These are phyloP conservation scores for Zizania latifolia DNA, from an alignment of 176 grass and related monocot species.

Conservation along the genomic window DNA sequence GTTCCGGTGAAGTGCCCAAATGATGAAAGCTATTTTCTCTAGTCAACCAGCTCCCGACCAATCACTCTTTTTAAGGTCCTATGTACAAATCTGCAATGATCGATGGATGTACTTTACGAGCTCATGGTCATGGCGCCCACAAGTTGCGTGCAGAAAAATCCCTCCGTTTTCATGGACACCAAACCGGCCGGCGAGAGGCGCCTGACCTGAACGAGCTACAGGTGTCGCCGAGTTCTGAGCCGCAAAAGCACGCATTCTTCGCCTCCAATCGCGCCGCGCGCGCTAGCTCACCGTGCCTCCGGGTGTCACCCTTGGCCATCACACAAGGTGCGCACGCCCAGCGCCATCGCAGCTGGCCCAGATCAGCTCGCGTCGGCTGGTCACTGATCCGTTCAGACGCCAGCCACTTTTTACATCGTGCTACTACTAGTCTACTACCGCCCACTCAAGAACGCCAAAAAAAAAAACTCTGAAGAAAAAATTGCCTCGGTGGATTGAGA, in stretches of 20 bases:
- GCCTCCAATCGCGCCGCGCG: not conserved
- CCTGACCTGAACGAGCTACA: not conserved
- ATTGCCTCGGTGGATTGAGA: too few relatives aligned
- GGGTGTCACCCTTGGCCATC: slow-evolving; percentile 23
- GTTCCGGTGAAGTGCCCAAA: not conserved
- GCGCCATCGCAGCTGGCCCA: not conserved
- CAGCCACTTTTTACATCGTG: too few relatives aligned
- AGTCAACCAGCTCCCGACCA: slow-evolving; percentile 26
- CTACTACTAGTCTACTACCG: too few relatives aligned
- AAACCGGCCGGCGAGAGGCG: not conserved
- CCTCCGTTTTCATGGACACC: not conserved
- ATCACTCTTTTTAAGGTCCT: not conserved
- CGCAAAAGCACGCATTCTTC: not conserved
- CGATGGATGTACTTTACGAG: not conserved
- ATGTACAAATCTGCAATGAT: too few relatives aligned
- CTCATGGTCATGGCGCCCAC: not conserved
- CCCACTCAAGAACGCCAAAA: too few relatives aligned
- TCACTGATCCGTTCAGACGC: not conserved
- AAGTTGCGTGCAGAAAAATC: not conserved
- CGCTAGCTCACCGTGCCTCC: not conserved
- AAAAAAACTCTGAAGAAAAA: too few relatives aligned
- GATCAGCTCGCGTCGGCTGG: not conserved
- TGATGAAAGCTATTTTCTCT: not conserved
- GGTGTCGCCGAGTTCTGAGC: not conserved
- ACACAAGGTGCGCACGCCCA: slow-evolving; percentile 13